These are phyloP conservation scores for Fusarium armeniacum DNA, from an alignment of 2,329 filamentous ascomycete genomes.

Conservation along the genomic window DNA sequence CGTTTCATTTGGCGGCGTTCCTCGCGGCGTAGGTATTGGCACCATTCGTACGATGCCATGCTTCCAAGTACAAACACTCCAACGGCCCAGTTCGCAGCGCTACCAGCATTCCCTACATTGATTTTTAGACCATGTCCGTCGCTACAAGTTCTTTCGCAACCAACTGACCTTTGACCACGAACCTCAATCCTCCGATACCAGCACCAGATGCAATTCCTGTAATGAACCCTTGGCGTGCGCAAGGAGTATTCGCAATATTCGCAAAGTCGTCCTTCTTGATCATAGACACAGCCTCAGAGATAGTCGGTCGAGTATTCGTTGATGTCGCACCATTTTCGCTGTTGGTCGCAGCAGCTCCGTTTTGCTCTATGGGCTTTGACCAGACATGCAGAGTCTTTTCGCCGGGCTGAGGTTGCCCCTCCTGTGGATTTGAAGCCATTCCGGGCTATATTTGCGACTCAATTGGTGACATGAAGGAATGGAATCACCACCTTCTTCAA, in stretches of 20 bases:
- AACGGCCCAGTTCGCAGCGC: constrained; percentile 87
- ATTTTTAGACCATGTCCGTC: constrained; percentile 33
- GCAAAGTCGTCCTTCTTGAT: constrained; percentile 78
- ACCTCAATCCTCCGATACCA: constrained; percentile 79
- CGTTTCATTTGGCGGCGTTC: constrained; percentile 88
- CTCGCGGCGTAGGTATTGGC: constrained; percentile 78
- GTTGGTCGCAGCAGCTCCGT: constrained; percentile 36
- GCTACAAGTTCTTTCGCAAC: not conserved
- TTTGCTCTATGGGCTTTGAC: constrained; percentile 54
- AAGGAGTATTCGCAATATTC: constrained; percentile 82
- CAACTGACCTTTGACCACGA: constrained; percentile 78
- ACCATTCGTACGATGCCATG: constrained; percentile 85
- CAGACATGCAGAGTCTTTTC: constrained; percentile 56
- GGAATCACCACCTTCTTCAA: constrained; percentile 33
- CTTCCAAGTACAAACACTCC: constrained; percentile 79
- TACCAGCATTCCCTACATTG: constrained; percentile 52
- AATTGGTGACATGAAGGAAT: constrained; percentile 49
- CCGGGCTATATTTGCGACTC: constrained; percentile 52
- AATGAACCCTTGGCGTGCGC: constrained; percentile 84
- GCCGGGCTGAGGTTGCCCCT: constrained; percentile 45
- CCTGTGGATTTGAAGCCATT: constrained; percentile 54
- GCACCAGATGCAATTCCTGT: constrained; percentile 86
- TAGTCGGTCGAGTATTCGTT: constrained; percentile 55
- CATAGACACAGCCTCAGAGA: constrained; percentile 73
- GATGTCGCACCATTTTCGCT: constrained; percentile 41